Percentiles rank a stretch among this genome's conserved stretches.
These are phyloP conservation scores for Lactifluus pinguis DNA, from an alignment of 768 basidiomycete genomes.

Conservation along the genomic window DNA sequence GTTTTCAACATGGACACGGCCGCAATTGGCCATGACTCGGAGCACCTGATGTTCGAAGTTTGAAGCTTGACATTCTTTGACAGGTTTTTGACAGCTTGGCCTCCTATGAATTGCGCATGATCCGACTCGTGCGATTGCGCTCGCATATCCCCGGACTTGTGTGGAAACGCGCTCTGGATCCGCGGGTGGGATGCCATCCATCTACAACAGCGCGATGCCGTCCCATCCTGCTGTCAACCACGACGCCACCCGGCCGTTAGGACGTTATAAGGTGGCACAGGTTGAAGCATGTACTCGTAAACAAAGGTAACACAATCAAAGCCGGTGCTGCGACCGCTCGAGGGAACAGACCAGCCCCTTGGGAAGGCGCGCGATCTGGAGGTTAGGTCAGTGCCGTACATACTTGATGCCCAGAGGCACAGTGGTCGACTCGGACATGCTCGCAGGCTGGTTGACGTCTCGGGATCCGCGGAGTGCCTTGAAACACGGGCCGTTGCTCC, in stretches of 20 bases:
- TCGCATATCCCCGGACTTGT: not conserved
- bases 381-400: not conserved
- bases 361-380: not conserved
- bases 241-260: not conserved
- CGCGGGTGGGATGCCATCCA: constrained; percentile 1
- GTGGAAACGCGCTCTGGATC: not conserved
- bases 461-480: constrained; percentile 9
- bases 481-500: constrained; percentile 10
- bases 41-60: not conserved
- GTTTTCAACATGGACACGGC: not conserved
- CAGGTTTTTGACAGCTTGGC: not conserved
- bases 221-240: constrained; percentile 1
- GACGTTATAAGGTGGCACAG: not conserved
- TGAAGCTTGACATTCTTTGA: constrained; percentile 4
- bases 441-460: not conserved
- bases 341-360: not conserved
- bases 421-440: not conserved
- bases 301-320: not conserved
- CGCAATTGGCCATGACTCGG: not conserved
- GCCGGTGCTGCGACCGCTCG: not conserved
- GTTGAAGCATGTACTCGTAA: not conserved
- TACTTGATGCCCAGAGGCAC: not conserved
- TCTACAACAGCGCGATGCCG: not conserved
- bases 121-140: constrained; percentile 4
- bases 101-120: not conserved